phyloP scores from a whole-genome alignment of 306 rosid genomes.

The Fragaria vesca region DNA sequence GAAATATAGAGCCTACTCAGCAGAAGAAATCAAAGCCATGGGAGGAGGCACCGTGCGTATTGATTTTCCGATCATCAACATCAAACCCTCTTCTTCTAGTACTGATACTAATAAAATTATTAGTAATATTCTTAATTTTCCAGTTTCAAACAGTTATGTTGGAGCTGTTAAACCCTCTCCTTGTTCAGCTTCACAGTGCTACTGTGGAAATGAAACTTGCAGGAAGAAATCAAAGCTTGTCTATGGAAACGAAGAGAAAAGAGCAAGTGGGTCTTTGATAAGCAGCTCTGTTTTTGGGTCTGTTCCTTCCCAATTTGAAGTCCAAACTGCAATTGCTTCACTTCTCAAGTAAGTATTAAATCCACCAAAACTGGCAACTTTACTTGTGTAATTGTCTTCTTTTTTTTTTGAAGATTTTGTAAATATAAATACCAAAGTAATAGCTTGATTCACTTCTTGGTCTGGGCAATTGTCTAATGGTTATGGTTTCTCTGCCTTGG shows the following conservation, averaged over 20 bases:
- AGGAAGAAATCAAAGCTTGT: constrained; percentile 7
- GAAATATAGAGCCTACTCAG: background rate
- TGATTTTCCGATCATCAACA: constrained; percentile 22
- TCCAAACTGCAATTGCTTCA: constrained; percentile 46
- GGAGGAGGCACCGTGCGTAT: constrained; percentile 42
- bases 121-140: constrained; percentile 20
- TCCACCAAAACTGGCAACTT: background rate
- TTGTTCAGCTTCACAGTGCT: constrained; percentile 25
- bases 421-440: background rate
- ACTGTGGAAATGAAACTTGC: constrained; percentile 22
- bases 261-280: constrained; percentile 15
- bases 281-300: constrained; percentile 36
- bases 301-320: constrained; percentile 58
- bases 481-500: background rate
- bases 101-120: background rate
- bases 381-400: background rate
- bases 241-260: constrained; percentile 16
- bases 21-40: constrained; percentile 26
- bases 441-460: background rate
- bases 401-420: background rate
- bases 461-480: background rate
- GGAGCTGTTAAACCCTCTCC: constrained; percentile 7
- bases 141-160: constrained; percentile 20
- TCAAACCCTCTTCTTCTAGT: constrained; percentile 16
- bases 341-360: constrained; percentile 46